Evolutionary conservation across 768 basidiomycete genomes (phyloP).

Genomic region (Neoboletus magnificus): DNA sequence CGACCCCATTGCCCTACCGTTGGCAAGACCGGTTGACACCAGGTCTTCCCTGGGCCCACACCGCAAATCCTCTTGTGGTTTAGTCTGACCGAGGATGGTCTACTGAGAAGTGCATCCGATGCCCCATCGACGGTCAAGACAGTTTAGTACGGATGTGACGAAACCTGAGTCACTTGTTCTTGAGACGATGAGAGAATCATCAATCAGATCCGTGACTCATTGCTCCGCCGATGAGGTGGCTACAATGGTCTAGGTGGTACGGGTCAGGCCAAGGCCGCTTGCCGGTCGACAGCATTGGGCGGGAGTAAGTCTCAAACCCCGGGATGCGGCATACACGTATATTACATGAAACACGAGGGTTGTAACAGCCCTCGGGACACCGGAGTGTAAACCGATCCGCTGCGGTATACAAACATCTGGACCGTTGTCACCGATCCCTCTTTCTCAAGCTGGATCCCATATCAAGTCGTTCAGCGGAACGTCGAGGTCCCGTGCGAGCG

Average conservation of each 20-base stretch:
- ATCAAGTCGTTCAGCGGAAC: slow-evolving; percentile 60
- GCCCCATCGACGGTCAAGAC: no score
- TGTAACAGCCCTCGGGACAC: neutral
- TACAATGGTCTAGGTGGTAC: neutral
- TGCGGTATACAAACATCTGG: neutral
- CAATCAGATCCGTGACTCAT: neutral
- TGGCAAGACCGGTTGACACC: no score
- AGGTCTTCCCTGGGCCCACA: no score
- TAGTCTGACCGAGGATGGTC: no score
- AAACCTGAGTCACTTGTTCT: neutral
- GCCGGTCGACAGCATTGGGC: neutral
- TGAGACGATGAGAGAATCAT: neutral
- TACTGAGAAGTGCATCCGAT: no score
- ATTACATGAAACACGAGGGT: neutral
- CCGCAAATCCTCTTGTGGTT: no score
- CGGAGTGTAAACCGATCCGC: neutral
- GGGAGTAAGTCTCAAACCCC: no score
- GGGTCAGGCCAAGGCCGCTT: neutral
- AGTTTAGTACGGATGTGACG: no score
- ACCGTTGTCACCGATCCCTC: neutral
- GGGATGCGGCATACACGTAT: no score
- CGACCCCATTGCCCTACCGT: no score
- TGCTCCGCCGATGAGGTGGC: no score
- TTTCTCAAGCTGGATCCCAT: slow-evolving; percentile 51
- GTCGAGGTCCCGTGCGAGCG: slow-evolving; percentile 56